phyloP scores from a whole-genome alignment of 352 stramenopile genomes.

The Elongisporangium anandrum region DNA sequence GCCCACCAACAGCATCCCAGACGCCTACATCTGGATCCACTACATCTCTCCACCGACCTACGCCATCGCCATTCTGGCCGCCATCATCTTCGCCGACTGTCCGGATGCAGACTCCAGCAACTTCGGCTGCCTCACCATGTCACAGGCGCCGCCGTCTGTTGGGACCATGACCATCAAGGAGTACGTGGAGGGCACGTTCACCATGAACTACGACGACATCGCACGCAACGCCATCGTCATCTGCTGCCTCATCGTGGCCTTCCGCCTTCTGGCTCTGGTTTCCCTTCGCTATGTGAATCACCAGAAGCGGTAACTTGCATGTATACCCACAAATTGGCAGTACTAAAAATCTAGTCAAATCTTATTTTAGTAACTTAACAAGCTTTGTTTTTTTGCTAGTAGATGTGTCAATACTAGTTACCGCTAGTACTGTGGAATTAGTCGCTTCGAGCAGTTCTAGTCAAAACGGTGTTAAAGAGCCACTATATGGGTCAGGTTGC shows the following conservation, averaged over 20 bases:
- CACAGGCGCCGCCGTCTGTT: conserved; percentile 17
- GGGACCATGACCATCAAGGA: conserved; percentile 31
- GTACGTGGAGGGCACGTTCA: conserved; percentile 33
- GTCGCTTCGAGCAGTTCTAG: no score
- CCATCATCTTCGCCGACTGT: conserved; percentile 35
- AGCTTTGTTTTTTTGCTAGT: no score
- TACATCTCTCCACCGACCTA: conserved; percentile 47
- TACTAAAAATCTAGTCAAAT: no score
- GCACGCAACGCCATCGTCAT: conserved; percentile 24
- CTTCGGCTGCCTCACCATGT: conserved; percentile 22
- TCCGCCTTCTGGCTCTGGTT: conserved; percentile 37
- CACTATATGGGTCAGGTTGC: no score
- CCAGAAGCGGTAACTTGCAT: conserved; percentile 51
- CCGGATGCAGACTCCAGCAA: conserved; percentile 9
- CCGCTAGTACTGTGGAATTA: no score
- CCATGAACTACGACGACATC: conserved; percentile 29
- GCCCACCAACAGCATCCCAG: conserved; percentile 32
- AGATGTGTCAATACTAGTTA: no score
- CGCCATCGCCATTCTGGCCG: conserved; percentile 31
- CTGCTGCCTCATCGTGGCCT: conserved; percentile 33
- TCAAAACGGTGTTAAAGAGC: no score
- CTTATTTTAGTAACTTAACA: no score
- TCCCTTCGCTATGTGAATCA: conserved; percentile 48
- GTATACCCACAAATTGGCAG: no score
- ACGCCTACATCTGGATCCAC: conserved; percentile 54